Evolutionary conservation across 2,329 filamentous ascomycete genomes (phyloP).

Genomic region (Penicillium sp.): DNA sequence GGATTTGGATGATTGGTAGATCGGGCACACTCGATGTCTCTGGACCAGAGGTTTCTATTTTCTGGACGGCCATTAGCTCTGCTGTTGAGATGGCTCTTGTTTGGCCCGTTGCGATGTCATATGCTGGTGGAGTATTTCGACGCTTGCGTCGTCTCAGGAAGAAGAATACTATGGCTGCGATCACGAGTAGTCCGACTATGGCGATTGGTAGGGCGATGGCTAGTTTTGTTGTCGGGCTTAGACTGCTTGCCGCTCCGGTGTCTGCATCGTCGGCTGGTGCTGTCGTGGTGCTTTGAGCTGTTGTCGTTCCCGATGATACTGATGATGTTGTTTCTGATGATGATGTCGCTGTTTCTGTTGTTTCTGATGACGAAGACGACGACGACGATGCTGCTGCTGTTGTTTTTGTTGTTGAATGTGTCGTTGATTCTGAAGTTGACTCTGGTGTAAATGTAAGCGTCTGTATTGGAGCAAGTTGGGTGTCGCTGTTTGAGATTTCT

Average conservation of each 20-base stretch:
- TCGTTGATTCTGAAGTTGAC: neutral
- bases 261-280: neutral
- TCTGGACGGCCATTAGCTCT: slow-evolving; percentile 12
- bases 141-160: slow-evolving; percentile 28
- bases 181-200: slow-evolving; percentile 30
- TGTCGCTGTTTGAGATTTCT: neutral
- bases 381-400: neutral
- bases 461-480: neutral
- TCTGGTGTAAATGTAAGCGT: slow-evolving; percentile 1
- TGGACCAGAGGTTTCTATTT: neutral
- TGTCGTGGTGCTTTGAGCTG: neutral
- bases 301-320: neutral
- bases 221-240: slow-evolving; percentile 27
- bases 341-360: neutral
- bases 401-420: neutral
- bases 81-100: slow-evolving; percentile 16
- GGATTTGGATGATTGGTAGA: slow-evolving; percentile 12
- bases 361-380: neutral
- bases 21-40: neutral
- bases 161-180: slow-evolving; percentile 31
- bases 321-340: neutral
- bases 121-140: slow-evolving; percentile 9
- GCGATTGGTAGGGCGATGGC: slow-evolving; percentile 41
- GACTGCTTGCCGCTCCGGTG: neutral
- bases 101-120: slow-evolving; percentile 12